Evolutionary conservation across 345 rosid genomes (phyloP), one percentile per base, ranked within the genome.

Genomic region (Boechera stricta): DNA sequence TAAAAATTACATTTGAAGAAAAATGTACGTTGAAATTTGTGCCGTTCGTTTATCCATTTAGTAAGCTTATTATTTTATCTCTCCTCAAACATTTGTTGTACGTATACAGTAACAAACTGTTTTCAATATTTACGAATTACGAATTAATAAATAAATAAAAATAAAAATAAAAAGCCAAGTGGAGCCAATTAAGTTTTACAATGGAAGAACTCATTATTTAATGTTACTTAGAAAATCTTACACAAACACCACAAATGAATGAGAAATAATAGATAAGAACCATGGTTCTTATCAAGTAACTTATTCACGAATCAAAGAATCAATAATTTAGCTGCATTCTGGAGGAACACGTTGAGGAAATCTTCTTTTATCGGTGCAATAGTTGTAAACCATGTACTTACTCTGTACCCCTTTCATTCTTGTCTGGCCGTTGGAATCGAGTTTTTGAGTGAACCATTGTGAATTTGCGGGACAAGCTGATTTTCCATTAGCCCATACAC

Each of bases 381-480:
- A 82, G 41, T 78, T 72, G 38, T 82, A 82, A 3, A 82, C 72
- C 84, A 82, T 82, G 77, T 65, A 74, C 6, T 69, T 65, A 26
- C 67, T 63, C 47, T 72, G 85, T 29, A 64, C 80, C 76, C 82
- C 72, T 47, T 6, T 57, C 57, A 79, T 10, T 66, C 41, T 72
- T 5, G 59, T 39, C 0, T 29, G 24, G 1, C 77, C 76, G 0
- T 51, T 51, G 10, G 13, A 11, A 7, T 76, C 80, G 4, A 82
- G 64, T 28, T 60, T 67, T 21, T 78, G 75, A 24, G 58, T 65
- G 52, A 45, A 71, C 85, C 85, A 82, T 11, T 64, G 75, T 0
- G 75, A 11, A 61, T 64, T 41, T 0, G 33, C 54, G 0, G 80
- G 58, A 38, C 84, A 81, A 64, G 81, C 56, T n/a, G 84, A 49